Evolutionary conservation across 257 asterid genomes (phyloP).

Genomic region (Scutellaria baicalensis): DNA sequence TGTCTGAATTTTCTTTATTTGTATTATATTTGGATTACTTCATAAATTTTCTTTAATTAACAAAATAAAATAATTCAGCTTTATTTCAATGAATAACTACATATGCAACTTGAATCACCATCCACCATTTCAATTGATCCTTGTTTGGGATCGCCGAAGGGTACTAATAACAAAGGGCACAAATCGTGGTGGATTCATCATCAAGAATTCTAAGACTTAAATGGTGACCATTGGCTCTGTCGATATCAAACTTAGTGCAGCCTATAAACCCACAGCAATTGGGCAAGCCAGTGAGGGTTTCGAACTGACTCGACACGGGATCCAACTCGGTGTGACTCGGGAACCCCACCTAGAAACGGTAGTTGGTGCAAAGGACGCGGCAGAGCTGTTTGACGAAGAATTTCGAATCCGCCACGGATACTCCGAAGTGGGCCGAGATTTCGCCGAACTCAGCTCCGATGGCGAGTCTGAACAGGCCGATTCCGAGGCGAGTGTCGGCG

Average conservation of each 20-base stretch:
- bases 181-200: too few relatives aligned
- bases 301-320: conserved; percentile 46
- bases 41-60: too few relatives aligned
- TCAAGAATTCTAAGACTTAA: too few relatives aligned
- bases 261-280: conserved; percentile 70
- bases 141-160: conserved; percentile 29
- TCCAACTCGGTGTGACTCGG: too few relatives aligned
- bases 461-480: too few relatives aligned
- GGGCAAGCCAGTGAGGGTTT: conserved; percentile 61
- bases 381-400: conserved; percentile 81
- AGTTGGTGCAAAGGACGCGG: conserved; percentile 85
- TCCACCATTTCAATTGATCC: conserved; percentile 55
- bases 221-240: background rate
- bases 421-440: conserved; percentile 42
- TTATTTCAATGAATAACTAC: too few relatives aligned
- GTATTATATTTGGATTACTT: too few relatives aligned
- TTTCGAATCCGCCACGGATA: conserved; percentile 36
- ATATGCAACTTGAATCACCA: too few relatives aligned
- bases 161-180: conserved; percentile 63
- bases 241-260: conserved; percentile 43
- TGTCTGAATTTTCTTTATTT: too few relatives aligned
- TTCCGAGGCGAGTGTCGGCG: too few relatives aligned
- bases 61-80: too few relatives aligned
- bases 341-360: conserved; percentile 83
- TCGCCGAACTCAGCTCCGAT: too few relatives aligned